Conservation (phyloP, 164 flowering plant genomes). For the Stephania japonica region DNA sequence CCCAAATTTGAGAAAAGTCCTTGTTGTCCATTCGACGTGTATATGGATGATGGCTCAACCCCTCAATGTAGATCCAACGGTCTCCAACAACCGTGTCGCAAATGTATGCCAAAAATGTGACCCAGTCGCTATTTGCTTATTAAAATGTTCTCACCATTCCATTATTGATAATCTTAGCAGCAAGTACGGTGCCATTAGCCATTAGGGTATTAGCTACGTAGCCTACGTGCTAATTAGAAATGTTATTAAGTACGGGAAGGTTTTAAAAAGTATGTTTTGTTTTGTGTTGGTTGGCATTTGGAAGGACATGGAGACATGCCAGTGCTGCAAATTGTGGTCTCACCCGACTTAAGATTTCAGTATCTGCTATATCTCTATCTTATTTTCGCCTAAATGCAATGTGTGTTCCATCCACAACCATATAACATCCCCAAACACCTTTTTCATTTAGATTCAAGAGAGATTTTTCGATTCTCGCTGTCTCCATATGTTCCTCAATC, state of each 20-base stretch:
- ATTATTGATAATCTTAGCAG: neutral
- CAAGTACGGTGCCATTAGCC: neutral
- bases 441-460: constrained; percentile 7
- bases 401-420: neutral
- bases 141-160: too few relatives aligned
- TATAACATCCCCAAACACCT: neutral
- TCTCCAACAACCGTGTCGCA: too few relatives aligned
- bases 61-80: too few relatives aligned
- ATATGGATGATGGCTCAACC: too few relatives aligned
- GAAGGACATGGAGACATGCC: constrained; percentile 16
- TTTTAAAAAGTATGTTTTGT: neutral
- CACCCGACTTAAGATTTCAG: constrained; percentile 7
- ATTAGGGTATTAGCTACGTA: too few relatives aligned
- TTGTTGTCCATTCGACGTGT: too few relatives aligned
- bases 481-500: constrained; percentile 4
- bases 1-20: too few relatives aligned
- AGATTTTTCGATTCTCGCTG: constrained; percentile 9
- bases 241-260: neutral
- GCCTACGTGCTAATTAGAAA: neutral
- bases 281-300: constrained; percentile 9
- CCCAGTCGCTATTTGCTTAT: too few relatives aligned
- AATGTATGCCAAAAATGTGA: too few relatives aligned
- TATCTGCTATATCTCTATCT: constrained; percentile 9
- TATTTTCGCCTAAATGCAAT: constrained; percentile 15
- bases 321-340: constrained; percentile 8